Conservation (phyloP, 805 yeast species). For the Metschnikowia sp. region DNA sequence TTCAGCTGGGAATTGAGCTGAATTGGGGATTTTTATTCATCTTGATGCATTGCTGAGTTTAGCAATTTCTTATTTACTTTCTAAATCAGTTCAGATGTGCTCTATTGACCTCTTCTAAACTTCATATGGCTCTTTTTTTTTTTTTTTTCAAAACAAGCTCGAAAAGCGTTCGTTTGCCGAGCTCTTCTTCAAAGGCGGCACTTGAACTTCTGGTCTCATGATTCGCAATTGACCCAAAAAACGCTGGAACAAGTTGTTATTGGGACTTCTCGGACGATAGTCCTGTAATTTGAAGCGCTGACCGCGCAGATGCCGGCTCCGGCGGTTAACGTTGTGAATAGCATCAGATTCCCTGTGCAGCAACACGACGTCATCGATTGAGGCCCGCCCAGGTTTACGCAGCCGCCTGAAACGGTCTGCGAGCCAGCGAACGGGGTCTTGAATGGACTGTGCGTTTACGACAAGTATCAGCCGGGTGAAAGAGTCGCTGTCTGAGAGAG, state of each 20-base stretch:
- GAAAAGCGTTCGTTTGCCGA: not conserved
- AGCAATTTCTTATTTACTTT: too few relatives aligned
- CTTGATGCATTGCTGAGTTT: too few relatives aligned
- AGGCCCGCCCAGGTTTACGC: not conserved
- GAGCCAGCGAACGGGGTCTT: conserved; percentile 2
- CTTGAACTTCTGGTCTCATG: not conserved
- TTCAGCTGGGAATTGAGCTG: too few relatives aligned
- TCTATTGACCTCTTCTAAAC: too few relatives aligned
- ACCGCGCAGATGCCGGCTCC: not conserved
- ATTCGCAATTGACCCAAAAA: not conserved
- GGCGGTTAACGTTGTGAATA: not conserved
- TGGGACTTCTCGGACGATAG: not conserved
- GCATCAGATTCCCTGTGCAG: conserved; percentile 3
- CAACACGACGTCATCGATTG: conserved; percentile 3
- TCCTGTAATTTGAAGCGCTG: not conserved
- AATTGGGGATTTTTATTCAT: too few relatives aligned
- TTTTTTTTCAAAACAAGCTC: not conserved
- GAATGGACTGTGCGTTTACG: not conserved
- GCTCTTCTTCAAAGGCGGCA: not conserved
- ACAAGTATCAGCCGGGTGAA: conserved; percentile 7
- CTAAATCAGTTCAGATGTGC: too few relatives aligned
- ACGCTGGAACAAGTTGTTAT: not conserved
- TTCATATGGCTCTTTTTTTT: too few relatives aligned
- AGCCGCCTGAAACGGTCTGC: conserved; percentile 4
- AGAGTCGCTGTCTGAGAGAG: conserved; percentile 1